These are phyloP conservation scores for Syzygium aqueum DNA, from an alignment of 345 rosid species.

Conservation along the genomic window DNA sequence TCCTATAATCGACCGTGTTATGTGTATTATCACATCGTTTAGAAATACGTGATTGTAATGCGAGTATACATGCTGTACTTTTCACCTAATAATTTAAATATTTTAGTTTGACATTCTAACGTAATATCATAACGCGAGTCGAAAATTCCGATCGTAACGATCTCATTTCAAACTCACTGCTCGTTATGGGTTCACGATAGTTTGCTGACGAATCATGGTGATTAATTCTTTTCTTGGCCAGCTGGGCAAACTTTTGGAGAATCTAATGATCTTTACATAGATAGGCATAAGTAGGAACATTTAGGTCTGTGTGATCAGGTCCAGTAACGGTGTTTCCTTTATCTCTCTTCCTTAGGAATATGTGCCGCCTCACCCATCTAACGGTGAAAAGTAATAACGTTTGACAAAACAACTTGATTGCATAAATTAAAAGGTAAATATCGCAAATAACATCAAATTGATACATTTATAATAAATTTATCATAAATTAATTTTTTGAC, in stretches of 20 bases:
- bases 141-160: not conserved
- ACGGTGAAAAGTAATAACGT: not conserved
- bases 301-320: not conserved
- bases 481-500: too few species aligned
- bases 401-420: not conserved
- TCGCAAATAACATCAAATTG: too few species aligned
- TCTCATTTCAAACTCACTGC: not conserved
- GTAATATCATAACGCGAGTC: not conserved
- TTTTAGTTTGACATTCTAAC: not conserved
- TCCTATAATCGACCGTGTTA: not conserved
- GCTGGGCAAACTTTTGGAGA: not conserved
- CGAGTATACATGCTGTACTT: not conserved
- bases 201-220: not conserved
- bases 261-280: not conserved
- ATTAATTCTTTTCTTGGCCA: not conserved
- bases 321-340: not conserved
- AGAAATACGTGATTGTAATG: not conserved
- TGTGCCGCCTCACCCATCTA: not conserved
- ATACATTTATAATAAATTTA: too few species aligned
- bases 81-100: not conserved
- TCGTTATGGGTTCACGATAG: not conserved
- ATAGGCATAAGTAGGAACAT: not conserved
- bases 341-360: not conserved
- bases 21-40: not conserved
- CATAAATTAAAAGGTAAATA: not conserved